Percentiles rank a stretch among this genome's conserved stretches.
Evolutionary conservation across 2,329 filamentous ascomycete species (phyloP).

Genomic region (Colletotrichum orchidophilum): DNA sequence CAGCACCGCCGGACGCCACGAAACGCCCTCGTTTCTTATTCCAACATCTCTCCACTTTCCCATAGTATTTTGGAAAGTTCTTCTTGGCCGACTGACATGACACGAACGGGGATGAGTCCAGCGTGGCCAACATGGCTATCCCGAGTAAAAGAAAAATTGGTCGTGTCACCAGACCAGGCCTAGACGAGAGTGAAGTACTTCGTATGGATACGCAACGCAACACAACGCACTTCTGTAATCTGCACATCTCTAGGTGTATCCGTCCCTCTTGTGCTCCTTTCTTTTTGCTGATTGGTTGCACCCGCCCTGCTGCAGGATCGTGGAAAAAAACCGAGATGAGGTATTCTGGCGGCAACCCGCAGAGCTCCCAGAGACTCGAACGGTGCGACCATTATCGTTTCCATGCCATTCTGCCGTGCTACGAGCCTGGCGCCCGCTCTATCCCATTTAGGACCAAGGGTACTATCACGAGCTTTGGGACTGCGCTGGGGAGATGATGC

Average conservation of each 20-base stretch:
- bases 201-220: neutral
- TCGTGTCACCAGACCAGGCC: slow-evolving; percentile 10
- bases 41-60: slow-evolving; percentile 17
- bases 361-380: slow-evolving; percentile 17
- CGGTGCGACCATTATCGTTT: slow-evolving; percentile 10
- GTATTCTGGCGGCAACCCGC: slow-evolving; percentile 23
- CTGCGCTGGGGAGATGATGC: neutral
- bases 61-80: slow-evolving; percentile 24
- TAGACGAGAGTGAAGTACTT: neutral
- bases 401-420: slow-evolving; percentile 14
- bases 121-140: slow-evolving; percentile 2
- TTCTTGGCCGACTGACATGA: slow-evolving; percentile 14
- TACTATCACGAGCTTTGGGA: neutral
- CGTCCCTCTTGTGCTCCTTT: neutral
- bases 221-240: neutral
- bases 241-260: neutral
- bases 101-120: neutral
- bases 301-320: slow-evolving; percentile 36
- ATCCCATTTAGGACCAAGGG: neutral
- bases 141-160: neutral
- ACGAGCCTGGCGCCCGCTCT: slow-evolving; percentile 3
- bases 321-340: slow-evolving; percentile 33
- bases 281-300: slow-evolving; percentile 18
- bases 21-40: slow-evolving; percentile 32
- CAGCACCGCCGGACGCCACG: slow-evolving; percentile 21